Percentiles rank a stretch among this genome's conserved stretches.
Conservation (phyloP, 2,329 filamentous ascomycete species). For the Ceratocystis diversiconidia region DNA sequence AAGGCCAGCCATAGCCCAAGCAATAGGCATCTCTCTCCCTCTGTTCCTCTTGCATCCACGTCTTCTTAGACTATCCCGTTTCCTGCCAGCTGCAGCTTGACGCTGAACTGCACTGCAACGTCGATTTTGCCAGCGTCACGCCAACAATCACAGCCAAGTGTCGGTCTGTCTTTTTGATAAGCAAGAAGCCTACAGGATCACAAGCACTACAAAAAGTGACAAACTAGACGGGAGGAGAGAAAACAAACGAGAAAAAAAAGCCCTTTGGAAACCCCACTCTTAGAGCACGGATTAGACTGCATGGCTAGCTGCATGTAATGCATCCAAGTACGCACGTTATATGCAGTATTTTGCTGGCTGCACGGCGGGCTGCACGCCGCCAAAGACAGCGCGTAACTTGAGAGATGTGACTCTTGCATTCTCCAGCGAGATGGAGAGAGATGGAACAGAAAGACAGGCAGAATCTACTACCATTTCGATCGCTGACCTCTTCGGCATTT, state of each 20-base stretch:
- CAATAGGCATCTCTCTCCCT: background rate
- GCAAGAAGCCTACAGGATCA: background rate
- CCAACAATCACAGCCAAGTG: background rate
- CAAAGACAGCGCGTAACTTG: background rate
- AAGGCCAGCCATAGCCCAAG: too few relatives aligned
- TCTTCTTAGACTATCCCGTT: background rate
- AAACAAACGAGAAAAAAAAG: background rate
- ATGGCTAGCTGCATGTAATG: background rate
- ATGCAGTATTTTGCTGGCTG: background rate
- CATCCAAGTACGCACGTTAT: background rate
- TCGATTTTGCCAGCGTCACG: background rate
- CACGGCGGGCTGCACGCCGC: background rate
- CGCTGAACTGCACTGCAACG: background rate
- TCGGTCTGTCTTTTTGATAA: background rate
- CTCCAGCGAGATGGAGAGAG: background rate
- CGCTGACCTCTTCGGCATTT: too few relatives aligned
- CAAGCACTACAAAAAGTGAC: background rate
- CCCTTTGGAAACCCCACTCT: background rate
- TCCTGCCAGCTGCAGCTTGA: background rate
- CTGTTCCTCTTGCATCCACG: background rate
- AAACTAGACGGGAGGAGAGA: background rate
- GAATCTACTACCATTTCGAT: too few relatives aligned
- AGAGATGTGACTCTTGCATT: background rate
- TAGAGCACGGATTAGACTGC: background rate
- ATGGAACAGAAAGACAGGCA: too few relatives aligned